These are phyloP conservation scores for Leccinum aurantiacum DNA, from an alignment of 768 basidiomycete genomes.

Conservation along the genomic window DNA sequence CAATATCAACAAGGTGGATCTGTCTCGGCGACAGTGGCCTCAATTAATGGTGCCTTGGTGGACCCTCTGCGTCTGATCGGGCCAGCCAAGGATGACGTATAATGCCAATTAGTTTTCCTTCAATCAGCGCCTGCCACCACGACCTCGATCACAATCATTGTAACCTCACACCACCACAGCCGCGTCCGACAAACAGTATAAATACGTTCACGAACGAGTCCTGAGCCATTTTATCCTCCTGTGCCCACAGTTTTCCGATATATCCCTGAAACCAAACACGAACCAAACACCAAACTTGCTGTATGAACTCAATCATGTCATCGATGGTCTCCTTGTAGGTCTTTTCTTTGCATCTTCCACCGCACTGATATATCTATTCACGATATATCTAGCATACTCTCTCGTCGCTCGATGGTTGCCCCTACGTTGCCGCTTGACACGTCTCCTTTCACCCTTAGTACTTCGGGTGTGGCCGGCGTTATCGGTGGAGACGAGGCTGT, in stretches of 20 bases:
- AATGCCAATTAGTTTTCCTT: too few species aligned
- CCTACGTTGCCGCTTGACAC: slow-evolving; percentile 16
- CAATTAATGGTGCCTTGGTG: too few species aligned
- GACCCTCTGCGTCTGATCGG: neutral
- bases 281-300: neutral
- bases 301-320: slow-evolving; percentile 1
- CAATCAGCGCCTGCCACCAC: too few species aligned
- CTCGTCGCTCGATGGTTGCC: slow-evolving; percentile 15
- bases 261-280: slow-evolving; percentile 8
- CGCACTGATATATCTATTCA: slow-evolving; percentile 26
- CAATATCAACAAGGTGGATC: neutral
- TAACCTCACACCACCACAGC: neutral
- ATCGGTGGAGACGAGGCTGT: slow-evolving; percentile 41
- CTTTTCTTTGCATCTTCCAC: neutral
- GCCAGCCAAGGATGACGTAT: too few species aligned
- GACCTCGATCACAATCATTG: too few species aligned
- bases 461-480: slow-evolving; percentile 37
- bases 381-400: slow-evolving; percentile 11
- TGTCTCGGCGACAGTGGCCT: neutral
- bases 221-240: neutral
- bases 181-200: neutral
- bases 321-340: slow-evolving; percentile 11
- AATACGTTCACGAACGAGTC: neutral
- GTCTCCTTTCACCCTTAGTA: slow-evolving; percentile 29
- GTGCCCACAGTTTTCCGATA: neutral